Evolutionary conservation across 1,284 basidiomycete genomes (phyloP).

Genomic region (Cutaneotrichosporon sp.): DNA sequence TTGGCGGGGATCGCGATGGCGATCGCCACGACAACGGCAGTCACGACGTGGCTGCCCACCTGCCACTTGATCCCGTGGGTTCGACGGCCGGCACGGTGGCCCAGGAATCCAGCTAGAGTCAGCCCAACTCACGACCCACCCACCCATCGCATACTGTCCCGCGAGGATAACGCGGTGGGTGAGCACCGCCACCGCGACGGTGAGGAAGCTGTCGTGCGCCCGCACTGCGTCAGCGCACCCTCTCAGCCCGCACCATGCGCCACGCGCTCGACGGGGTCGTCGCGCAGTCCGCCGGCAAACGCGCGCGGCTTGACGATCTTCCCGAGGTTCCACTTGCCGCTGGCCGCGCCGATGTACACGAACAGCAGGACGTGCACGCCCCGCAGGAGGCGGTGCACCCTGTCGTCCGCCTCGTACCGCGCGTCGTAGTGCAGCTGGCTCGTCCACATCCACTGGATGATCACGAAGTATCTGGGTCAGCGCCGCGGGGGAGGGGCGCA

Average conservation of each 20-base stretch:
- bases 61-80: no score
- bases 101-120: background rate
- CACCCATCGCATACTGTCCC: no score
- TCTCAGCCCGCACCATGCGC: background rate
- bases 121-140: no score
- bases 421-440: constrained; percentile 38
- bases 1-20: no score
- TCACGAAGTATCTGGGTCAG: constrained; percentile 26
- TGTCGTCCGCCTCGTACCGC: constrained; percentile 35
- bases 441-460: constrained; percentile 37
- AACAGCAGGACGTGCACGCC: constrained; percentile 34
- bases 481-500: no score
- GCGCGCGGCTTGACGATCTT: background rate
- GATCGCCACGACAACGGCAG: background rate
- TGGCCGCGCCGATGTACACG: constrained; percentile 38
- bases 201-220: no score
- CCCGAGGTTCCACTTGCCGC: constrained; percentile 31
- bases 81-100: no score
- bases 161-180: no score
- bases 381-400: constrained; percentile 31
- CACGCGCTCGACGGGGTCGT: background rate
- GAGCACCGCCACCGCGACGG: no score
- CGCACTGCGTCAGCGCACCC: background rate
- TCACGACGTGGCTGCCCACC: no score
- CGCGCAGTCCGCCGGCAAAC: background rate